Conservation (phyloP, 257 asterid genomes). For the Salvia miltiorrhiza region DNA sequence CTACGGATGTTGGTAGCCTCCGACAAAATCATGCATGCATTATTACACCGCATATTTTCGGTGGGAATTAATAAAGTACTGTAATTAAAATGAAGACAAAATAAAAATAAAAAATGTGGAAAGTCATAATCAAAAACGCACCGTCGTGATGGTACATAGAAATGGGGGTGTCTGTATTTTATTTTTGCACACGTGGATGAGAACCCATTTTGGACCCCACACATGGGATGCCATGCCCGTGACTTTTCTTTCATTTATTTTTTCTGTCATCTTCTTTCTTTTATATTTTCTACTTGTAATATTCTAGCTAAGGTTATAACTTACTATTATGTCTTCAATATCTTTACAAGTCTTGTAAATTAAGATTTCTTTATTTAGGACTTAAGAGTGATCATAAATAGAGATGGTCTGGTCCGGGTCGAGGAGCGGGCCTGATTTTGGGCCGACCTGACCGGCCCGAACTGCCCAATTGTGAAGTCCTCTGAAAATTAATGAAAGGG, state of each 20-base stretch:
- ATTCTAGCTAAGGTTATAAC: too few species aligned
- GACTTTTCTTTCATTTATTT: background rate
- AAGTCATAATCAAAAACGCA: conserved; percentile 6
- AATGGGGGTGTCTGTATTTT: background rate
- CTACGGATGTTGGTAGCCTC: background rate
- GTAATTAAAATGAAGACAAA: background rate
- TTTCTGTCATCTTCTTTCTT: background rate
- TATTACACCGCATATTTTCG: background rate
- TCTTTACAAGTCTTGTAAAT: too few species aligned
- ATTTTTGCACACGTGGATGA: conserved; percentile 26
- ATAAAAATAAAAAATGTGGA: background rate
- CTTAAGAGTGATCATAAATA: too few species aligned
- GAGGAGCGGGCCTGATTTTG: too few species aligned
- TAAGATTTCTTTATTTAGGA: too few species aligned
- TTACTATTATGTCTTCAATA: too few species aligned
- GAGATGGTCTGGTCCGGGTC: too few species aligned
- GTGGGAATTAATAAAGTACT: background rate
- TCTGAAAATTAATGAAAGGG: too few species aligned
- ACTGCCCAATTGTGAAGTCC: too few species aligned
- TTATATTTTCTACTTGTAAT: background rate
- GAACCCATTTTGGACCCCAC: conserved; percentile 21
- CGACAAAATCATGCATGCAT: background rate
- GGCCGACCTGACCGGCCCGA: too few species aligned
- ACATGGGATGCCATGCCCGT: conserved; percentile 28
- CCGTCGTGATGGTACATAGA: conserved; percentile 11